Evolutionary conservation across 371 early-diverging fungal species (phyloP).

Genomic region (Conidiobolus incongruus): DNA sequence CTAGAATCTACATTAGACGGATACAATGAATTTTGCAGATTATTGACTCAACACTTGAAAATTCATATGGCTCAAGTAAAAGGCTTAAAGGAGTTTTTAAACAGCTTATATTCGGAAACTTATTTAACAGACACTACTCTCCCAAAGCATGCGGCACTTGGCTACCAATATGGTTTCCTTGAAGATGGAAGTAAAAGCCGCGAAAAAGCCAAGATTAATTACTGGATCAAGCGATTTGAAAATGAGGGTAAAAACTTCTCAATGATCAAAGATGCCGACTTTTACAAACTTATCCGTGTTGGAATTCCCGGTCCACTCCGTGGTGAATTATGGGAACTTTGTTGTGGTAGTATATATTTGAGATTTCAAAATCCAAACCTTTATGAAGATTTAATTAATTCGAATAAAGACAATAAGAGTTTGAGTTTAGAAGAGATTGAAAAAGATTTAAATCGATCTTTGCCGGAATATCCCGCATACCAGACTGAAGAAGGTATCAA

Average conservation of each 20-base stretch:
- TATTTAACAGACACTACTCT: background rate
- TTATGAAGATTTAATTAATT: conserved; percentile 48
- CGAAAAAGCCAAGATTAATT: background rate
- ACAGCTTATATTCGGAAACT: background rate
- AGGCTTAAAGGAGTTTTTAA: background rate
- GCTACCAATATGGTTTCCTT: background rate
- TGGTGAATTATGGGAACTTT: conserved; percentile 91
- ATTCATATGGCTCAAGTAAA: conserved; percentile 5
- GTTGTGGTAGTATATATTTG: conserved; percentile 72
- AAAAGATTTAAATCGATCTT: conserved; percentile 78
- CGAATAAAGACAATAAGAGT: conserved; percentile 33
- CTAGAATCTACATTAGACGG: background rate
- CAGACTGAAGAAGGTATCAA: conserved; percentile 80
- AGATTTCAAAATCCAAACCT: conserved; percentile 67
- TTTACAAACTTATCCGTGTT: conserved; percentile 73
- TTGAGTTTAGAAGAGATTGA: conserved; percentile 86
- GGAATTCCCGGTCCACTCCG: conserved; percentile 80
- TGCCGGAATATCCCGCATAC: conserved; percentile 88
- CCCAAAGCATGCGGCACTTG: background rate
- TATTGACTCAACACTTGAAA: conserved; percentile 17
- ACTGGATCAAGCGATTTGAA: conserved; percentile 12
- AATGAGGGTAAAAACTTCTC: conserved; percentile 84
- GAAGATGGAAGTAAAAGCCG: background rate
- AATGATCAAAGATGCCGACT: conserved; percentile 49
- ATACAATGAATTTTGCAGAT: conserved; percentile 6